A percentile compares a stretch with the other conserved stretches of the same genome.
These are phyloP conservation scores for Lipomyces orientalis DNA, from an alignment of 805 yeast species.

Conservation along the genomic window DNA sequence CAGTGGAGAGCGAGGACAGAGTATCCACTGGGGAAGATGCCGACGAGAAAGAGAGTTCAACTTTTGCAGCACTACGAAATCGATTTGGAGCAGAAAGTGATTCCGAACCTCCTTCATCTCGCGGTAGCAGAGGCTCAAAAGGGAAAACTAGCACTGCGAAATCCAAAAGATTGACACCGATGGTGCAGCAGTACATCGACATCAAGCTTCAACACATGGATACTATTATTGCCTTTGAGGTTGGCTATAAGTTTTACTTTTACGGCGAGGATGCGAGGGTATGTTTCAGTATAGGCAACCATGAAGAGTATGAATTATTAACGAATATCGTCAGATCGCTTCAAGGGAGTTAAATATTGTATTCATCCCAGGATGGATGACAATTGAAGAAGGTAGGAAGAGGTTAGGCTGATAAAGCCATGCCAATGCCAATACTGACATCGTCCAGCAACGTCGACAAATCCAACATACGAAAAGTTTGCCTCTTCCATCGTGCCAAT, in stretches of 20 bases:
- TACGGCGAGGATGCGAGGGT: constrained; percentile 80
- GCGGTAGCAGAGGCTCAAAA: neutral
- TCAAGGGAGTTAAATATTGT: constrained; percentile 68
- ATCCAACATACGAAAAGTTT: constrained; percentile 59
- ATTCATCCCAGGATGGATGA: constrained; percentile 71
- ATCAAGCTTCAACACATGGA: constrained; percentile 67
- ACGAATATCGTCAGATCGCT: constrained; percentile 46
- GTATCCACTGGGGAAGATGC: constrained; percentile 15
- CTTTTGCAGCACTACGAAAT: neutral
- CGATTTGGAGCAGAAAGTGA: constrained; percentile 10
- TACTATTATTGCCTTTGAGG: constrained; percentile 79
- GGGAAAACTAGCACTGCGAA: neutral
- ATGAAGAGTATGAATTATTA: neutral
- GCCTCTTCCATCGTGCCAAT: constrained; percentile 90
- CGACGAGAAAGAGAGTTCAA: constrained; percentile 9
- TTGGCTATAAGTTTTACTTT: constrained; percentile 89
- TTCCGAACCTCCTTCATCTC: neutral
- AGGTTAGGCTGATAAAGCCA: neutral
- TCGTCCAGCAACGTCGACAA: constrained; percentile 39
- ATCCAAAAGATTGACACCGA: constrained; percentile 63
- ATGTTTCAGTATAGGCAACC: neutral
- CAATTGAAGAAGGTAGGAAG: constrained; percentile 52
- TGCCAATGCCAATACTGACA: neutral
- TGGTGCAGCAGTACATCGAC: constrained; percentile 77
- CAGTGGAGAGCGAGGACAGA: neutral